Evolutionary conservation across 23 red algal species (phyloP).

Genomic region (Gracilaria caudata): DNA sequence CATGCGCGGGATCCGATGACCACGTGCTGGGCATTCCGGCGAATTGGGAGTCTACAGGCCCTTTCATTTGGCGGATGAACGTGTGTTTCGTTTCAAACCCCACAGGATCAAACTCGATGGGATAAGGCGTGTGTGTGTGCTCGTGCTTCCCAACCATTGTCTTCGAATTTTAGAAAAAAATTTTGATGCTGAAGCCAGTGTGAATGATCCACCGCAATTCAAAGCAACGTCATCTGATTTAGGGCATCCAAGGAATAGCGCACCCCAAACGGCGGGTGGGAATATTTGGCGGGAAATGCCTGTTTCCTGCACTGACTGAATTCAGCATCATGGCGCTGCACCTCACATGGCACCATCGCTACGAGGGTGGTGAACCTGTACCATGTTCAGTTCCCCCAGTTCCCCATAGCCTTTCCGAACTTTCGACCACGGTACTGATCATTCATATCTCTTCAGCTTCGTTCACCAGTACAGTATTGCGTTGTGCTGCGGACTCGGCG

Average conservation of each 20-base stretch:
- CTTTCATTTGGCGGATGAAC: slow-evolving; percentile 27
- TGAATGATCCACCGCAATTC: no score
- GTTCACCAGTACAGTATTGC: not conserved
- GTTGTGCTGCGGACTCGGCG: not conserved
- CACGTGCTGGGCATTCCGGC: not conserved
- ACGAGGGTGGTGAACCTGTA: not conserved
- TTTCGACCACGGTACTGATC: not conserved
- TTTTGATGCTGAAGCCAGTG: no score
- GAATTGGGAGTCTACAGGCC: not conserved
- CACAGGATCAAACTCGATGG: no score
- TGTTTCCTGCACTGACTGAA: not conserved
- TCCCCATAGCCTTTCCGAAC: not conserved
- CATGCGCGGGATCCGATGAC: not conserved
- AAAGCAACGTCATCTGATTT: not conserved
- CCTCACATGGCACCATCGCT: not conserved
- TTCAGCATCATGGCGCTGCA: not conserved
- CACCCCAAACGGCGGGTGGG: not conserved
- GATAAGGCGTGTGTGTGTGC: not conserved
- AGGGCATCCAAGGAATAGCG: not conserved
- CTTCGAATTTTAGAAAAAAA: not conserved
- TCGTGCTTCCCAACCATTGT: not conserved
- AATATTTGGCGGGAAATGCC: slow-evolving; percentile 16
- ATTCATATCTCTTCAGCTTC: not conserved
- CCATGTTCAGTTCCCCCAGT: not conserved
- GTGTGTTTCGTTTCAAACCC: slow-evolving; percentile 29